Percentiles rank a stretch among this genome's conserved stretches.
Evolutionary conservation across 2,329 filamentous ascomycete species (phyloP).

Genomic region (Zalaria sp.): DNA sequence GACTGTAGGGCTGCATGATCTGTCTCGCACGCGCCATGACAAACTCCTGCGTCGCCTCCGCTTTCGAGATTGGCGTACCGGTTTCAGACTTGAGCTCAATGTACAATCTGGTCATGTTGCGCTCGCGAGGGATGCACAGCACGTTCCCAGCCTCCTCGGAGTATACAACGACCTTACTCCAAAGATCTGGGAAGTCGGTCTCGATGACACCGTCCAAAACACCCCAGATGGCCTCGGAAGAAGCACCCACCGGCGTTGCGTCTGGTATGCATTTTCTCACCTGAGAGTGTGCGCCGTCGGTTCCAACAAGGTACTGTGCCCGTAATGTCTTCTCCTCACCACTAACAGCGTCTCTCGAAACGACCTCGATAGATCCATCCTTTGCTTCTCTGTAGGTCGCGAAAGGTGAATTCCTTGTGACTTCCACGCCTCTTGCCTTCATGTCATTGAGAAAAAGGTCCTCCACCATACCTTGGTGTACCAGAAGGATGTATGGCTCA

Average conservation of each 20-base stretch:
- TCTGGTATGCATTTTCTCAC: slow-evolving; percentile 50
- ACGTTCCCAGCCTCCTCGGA: slow-evolving; percentile 54
- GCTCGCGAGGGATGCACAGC: slow-evolving; percentile 59
- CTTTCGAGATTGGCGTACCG: slow-evolving; percentile 16
- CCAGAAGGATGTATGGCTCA: slow-evolving; percentile 40
- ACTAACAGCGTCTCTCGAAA: slow-evolving; percentile 23
- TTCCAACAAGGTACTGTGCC: slow-evolving; percentile 54
- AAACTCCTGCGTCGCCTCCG: slow-evolving; percentile 43
- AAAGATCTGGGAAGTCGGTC: slow-evolving; percentile 61
- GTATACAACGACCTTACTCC: slow-evolving; percentile 58
- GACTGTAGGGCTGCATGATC: slow-evolving; percentile 30
- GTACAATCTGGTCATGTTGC: slow-evolving; percentile 54
- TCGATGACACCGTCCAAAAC: slow-evolving; percentile 57
- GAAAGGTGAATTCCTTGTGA: slow-evolving; percentile 51
- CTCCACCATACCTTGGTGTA: slow-evolving; percentile 65
- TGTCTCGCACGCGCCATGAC: slow-evolving; percentile 50
- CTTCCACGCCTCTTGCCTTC: slow-evolving; percentile 46
- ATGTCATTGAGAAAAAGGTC: slow-evolving; percentile 56
- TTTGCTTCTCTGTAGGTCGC: slow-evolving; percentile 28
- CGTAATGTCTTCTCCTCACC: slow-evolving; percentile 30
- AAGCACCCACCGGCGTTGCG: slow-evolving; percentile 33
- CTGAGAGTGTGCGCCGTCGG: slow-evolving; percentile 58
- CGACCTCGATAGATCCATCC: slow-evolving; percentile 25
- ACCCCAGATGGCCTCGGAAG: slow-evolving; percentile 50
- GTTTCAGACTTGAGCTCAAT: slow-evolving; percentile 29